Percentiles rank a stretch among this genome's conserved stretches.
Conservation (phyloP, 768 basidiomycete species). For the Cystobasidium ongulense region DNA sequence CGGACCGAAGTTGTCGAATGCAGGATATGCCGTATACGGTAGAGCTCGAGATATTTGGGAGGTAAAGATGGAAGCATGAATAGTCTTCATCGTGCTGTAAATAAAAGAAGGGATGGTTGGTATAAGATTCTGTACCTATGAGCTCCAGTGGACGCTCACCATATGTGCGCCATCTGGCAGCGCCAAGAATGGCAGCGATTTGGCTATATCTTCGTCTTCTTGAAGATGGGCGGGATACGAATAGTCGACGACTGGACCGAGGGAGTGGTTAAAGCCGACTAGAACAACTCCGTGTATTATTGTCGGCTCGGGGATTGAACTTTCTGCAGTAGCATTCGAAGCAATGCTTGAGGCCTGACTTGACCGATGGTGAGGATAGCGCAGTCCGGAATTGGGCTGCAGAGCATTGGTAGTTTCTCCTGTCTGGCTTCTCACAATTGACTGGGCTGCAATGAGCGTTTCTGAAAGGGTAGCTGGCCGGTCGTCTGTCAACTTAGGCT, state of each 20-base stretch:
- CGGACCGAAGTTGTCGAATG: constrained; percentile 84
- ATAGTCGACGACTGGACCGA: constrained; percentile 81
- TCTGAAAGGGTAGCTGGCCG: not conserved
- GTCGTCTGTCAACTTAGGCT: not conserved
- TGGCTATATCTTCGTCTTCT: constrained; percentile 72
- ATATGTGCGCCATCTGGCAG: constrained; percentile 95
- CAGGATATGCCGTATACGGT: constrained; percentile 96
- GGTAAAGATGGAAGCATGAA: constrained; percentile 75
- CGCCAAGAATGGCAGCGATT: constrained; percentile 86
- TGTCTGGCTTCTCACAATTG: not conserved
- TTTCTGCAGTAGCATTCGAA: not conserved
- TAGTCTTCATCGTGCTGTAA: constrained; percentile 79
- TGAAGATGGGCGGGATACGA: constrained; percentile 53
- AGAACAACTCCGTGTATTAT: constrained; percentile 25
- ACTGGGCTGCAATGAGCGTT: not conserved
- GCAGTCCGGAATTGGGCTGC: not conserved
- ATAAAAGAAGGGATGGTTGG: not conserved
- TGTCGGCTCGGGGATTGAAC: not conserved
- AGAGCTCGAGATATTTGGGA: constrained; percentile 51
- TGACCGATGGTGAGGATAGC: constrained; percentile 8
- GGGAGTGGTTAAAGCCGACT: constrained; percentile 50
- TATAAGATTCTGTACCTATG: not conserved
- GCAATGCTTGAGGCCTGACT: not conserved
- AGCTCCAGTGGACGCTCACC: constrained; percentile 49
- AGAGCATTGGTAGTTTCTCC: not conserved